These are phyloP conservation scores for Theobroma cacao DNA, from an alignment of 345 rosid species.

Conservation along the genomic window DNA sequence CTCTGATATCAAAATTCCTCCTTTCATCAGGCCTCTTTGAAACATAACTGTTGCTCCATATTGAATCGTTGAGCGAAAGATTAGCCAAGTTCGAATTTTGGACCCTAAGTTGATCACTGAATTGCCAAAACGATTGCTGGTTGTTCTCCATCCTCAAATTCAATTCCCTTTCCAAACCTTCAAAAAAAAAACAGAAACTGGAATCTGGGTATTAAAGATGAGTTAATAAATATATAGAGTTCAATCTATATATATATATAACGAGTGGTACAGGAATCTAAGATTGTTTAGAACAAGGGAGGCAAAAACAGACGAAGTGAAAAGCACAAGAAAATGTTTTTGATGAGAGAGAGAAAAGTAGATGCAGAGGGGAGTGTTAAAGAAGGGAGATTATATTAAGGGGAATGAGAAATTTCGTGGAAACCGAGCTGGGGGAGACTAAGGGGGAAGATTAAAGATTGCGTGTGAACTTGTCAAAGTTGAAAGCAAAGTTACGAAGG, in stretches of 20 bases:
- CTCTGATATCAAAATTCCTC: constrained; percentile 68
- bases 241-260: not conserved
- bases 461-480: constrained; percentile 67
- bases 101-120: constrained; percentile 89
- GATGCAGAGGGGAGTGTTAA: constrained; percentile 20
- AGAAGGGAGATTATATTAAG: constrained; percentile 7
- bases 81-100: constrained; percentile 66
- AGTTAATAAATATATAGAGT: not conserved
- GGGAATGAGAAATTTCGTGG: constrained; percentile 47
- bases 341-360: constrained; percentile 7
- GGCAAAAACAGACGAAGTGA: not conserved
- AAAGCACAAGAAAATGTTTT: not conserved
- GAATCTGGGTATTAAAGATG: constrained; percentile 11
- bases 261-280: not conserved
- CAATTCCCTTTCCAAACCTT: not conserved
- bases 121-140: constrained; percentile 90
- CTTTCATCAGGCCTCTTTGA: constrained; percentile 66
- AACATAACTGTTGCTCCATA: constrained; percentile 67
- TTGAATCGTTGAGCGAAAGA: constrained; percentile 81
- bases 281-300: not conserved
- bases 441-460: constrained; percentile 2
- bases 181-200: not conserved
- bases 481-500: not conserved
- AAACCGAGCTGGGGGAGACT: constrained; percentile 18
- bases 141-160: constrained; percentile 61